A percentile compares a stretch with the other conserved stretches of the same genome.
phyloP scores from a whole-genome alignment of 768 basidiomycete species.

The Boletus tylopilopsis region DNA sequence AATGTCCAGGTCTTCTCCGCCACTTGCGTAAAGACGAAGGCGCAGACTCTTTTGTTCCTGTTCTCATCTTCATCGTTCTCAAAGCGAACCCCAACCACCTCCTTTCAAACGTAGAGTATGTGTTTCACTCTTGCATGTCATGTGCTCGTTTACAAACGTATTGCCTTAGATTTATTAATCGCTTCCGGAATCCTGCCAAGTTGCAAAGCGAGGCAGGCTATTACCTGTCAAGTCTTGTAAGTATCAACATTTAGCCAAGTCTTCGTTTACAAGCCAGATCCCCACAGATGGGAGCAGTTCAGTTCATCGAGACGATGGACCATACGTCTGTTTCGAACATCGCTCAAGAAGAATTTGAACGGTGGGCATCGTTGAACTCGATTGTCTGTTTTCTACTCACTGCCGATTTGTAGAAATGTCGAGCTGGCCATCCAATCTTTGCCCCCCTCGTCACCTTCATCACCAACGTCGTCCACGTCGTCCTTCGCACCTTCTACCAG shows the following conservation, averaged over 20 bases:
- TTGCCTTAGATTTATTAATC: conserved; percentile 78
- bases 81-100: conserved; percentile 93
- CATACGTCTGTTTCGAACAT: conserved; percentile 93
- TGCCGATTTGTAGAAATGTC: conserved; percentile 43
- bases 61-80: conserved; percentile 90
- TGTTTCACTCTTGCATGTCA: neutral
- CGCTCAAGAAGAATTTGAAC: conserved; percentile 89
- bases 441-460: conserved; percentile 26
- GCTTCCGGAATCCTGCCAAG: conserved; percentile 87
- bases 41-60: conserved; percentile 92
- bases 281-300: conserved; percentile 87
- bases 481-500: conserved; percentile 38
- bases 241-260: conserved; percentile 20
- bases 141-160: neutral
- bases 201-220: conserved; percentile 95
- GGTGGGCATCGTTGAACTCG: conserved; percentile 35
- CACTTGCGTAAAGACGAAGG: conserved; percentile 82
- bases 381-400: conserved; percentile 5
- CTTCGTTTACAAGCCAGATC: conserved; percentile 7
- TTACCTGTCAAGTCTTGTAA: conserved; percentile 90
- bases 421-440: conserved; percentile 55
- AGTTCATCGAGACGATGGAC: conserved; percentile 98
- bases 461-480: conserved; percentile 32
- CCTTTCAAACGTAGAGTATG: conserved; percentile 92
- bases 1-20: conserved; percentile 70